Conservation (phyloP, 176 grass and related monocot genomes). For the Avena sativa region DNA sequence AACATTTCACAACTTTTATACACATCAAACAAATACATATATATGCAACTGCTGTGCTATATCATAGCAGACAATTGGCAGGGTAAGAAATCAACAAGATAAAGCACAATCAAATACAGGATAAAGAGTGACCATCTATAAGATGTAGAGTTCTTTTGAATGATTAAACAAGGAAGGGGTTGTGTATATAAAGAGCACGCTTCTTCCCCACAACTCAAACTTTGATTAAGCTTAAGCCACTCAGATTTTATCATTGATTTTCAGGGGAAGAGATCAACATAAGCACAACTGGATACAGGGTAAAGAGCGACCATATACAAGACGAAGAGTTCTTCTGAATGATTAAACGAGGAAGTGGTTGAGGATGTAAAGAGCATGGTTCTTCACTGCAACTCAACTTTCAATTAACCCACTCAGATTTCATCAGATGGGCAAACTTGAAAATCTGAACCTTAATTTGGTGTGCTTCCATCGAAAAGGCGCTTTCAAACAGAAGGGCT, state of each 20-base stretch:
- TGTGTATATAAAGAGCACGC: neutral
- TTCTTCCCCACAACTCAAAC: neutral
- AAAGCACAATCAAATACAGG: neutral
- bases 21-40: constrained; percentile 1
- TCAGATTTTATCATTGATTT: neutral
- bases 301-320: neutral
- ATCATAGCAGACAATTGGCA: neutral
- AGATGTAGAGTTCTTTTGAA: neutral
- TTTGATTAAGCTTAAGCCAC: too few species aligned
- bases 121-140: neutral
- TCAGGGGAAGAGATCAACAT: constrained; percentile 5
- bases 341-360: constrained; percentile 1
- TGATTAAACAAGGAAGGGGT: constrained; percentile 11
- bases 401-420: neutral
- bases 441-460: neutral
- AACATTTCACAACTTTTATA: neutral
- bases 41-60: neutral
- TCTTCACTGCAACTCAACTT: neutral
- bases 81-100: neutral
- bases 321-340: neutral
- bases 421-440: neutral
- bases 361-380: neutral
- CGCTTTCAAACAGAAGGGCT: constrained; percentile 93
- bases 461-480: constrained; percentile 89
- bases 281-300: neutral